Base-by-base conservation (phyloP, 176 grass and related monocot species). In the Hsuehochloa calcarea region DNA sequence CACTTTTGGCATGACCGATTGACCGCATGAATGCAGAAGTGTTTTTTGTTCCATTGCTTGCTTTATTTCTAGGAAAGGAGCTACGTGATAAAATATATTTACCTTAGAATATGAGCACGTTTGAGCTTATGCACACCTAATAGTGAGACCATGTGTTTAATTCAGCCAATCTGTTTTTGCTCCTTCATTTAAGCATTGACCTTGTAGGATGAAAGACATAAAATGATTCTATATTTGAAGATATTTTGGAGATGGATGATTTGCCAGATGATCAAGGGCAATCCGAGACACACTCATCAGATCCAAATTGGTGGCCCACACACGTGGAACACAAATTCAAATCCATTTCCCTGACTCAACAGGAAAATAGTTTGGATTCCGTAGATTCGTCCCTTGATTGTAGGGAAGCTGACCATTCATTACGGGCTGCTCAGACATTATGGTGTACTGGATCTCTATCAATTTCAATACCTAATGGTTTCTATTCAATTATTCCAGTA, bases 401-500 rank as follows among this genome's bases (percentile, higher is more conserved):
- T 65, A 77, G 56, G 69, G 83, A 89, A 80, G 71, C 9, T 88
- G 73, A 92, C 86, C 55, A 72, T 51, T 80, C 89, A 38, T 89
- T 92, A 39, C 74, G 69, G 64, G 79, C 85, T 87, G 66, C 93
- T 70, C 93, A 95, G 71, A 86, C 64, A 68, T 90, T 98, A 73
- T 98, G 96, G 96, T 98, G 87, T 56, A 92, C 89, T 85, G 96
- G 96, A 79, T 88, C 85, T 74, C 78, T 94, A 82, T 92, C 81
- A 75, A 73, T 65, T 85, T 70, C 86, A 49, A 94, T 98, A 78
- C 96, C 96, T 29, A 98, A 95, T 90, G 93, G 96, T 29, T 98
- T 98, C 61, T 98, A 94, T 87, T 98, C 93, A 31, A 65, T 98
- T 52, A 93, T 94, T 65, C 90, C 96, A 35, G 96, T 98, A 70